Conservation (phyloP, 345 rosid species). For the Rhizophora mangle region DNA sequence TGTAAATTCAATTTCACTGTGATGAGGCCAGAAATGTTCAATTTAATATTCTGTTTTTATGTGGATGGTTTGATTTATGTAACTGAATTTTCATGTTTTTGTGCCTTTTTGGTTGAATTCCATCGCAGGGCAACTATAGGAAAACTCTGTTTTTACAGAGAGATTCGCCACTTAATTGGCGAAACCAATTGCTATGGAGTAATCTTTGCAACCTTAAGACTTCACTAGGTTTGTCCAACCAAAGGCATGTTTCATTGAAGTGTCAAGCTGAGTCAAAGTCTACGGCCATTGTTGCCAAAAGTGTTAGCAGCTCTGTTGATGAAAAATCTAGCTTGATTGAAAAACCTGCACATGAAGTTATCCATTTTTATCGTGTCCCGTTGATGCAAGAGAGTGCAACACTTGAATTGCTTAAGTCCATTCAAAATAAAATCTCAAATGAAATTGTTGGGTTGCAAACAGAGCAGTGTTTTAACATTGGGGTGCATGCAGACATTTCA, state of each 20-base stretch:
- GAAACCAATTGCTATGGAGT: constrained; percentile 22
- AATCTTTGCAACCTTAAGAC: constrained; percentile 8
- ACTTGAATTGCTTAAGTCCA: constrained; percentile 53
- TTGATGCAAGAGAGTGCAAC: constrained; percentile 73
- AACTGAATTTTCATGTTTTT: neutral
- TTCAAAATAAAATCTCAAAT: constrained; percentile 60
- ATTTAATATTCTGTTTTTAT: neutral
- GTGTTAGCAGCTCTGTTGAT: constrained; percentile 35
- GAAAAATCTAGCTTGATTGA: constrained; percentile 46
- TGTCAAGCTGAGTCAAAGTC: constrained; percentile 51
- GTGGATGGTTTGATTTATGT: neutral
- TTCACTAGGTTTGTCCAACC: neutral
- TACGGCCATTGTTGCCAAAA: constrained; percentile 44
- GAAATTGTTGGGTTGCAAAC: constrained; percentile 73
- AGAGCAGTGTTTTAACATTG: constrained; percentile 82
- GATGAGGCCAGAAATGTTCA: neutral
- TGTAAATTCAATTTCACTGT: neutral
- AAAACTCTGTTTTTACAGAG: constrained; percentile 14
- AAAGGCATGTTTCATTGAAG: constrained; percentile 40
- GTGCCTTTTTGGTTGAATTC: neutral
- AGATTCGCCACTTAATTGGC: constrained; percentile 8
- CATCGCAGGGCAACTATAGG: constrained; percentile 15
- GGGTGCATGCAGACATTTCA: constrained; percentile 43
- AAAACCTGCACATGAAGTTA: constrained; percentile 54
- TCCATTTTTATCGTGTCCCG: constrained; percentile 74